Base-by-base conservation (phyloP, 2,329 filamentous ascomycete genomes). In the Xylaria sp. region DNA sequence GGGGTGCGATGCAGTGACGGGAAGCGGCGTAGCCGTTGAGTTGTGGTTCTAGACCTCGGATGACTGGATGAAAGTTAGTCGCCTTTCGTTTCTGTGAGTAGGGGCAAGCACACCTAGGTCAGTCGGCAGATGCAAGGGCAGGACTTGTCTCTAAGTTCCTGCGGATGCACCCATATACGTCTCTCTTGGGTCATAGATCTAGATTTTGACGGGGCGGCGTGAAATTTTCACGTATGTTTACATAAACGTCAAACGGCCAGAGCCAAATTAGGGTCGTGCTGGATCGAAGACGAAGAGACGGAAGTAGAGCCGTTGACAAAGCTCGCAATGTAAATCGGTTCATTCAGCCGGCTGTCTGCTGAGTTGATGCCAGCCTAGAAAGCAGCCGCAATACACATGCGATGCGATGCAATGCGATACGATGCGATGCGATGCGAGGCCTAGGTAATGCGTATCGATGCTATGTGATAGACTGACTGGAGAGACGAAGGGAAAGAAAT, bases 151-250 rank as follows among this genome's bases (percentile, higher is more conserved):
- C 42, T 50, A 34, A 50, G 19, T 2, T 50, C 47, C 34, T 32
- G 42, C 39, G n/a, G 17, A 24, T 47, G 21, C 47, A 53, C 54
- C 60, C 53, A 53, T 61, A 48, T 48, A 61, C 58, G 64, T 56
- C 58, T 54, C 24, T 32, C 19, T 53, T 50, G 17, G 56, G 54
- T 65, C 58, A 61, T 61, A 55, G 65, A 58, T 58, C 24, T 56
- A 34, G 45, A 64, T 59, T 53, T 27, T 24, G 59, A 64, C 50
- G 34, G 21, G 60, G 27, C n/a, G 19, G 24, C 4, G 34, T 11
- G 24, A 50, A 27, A 61, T 59, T 36, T 55, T 68, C 53, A 58
- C 42, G 9, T 56, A 14, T 19, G 17, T 45, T 55, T 45, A 57
- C 56, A 66, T 42, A 39, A 57, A 19, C 36, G 42, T 64, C 55